Conservation (phyloP, 2,329 filamentous ascomycete species). For the Penicillium thymicola region DNA sequence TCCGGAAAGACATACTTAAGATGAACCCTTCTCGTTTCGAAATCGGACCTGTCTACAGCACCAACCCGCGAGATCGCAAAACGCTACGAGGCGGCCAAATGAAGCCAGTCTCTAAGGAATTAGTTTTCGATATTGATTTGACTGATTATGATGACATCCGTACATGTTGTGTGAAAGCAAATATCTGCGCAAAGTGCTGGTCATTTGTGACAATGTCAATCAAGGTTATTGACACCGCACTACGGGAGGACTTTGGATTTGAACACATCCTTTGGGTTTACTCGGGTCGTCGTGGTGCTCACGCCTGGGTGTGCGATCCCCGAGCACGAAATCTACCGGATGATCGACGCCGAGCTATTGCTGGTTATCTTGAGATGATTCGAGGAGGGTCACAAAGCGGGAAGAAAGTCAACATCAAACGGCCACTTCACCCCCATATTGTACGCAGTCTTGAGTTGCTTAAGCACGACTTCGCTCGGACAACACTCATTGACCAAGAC, state of each 20-base stretch:
- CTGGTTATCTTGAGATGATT: constrained; percentile 86
- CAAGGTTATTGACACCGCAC: constrained; percentile 80
- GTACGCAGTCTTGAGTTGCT: constrained; percentile 81
- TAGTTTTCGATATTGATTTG: constrained; percentile 99
- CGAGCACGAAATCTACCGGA: constrained; percentile 82
- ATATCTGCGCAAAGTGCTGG: constrained; percentile 94
- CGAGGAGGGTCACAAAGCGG: constrained; percentile 80
- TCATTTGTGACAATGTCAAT: constrained; percentile 97
- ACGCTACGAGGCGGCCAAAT: constrained; percentile 74
- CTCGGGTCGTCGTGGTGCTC: constrained; percentile 89
- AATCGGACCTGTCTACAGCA: constrained; percentile 94
- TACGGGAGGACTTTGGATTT: constrained; percentile 94
- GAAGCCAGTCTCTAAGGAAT: constrained; percentile 82
- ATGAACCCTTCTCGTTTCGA: constrained; percentile 93
- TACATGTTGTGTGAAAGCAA: constrained; percentile 90
- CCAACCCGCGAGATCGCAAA: constrained; percentile 92
- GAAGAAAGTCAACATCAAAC: constrained; percentile 78
- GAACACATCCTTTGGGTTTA: constrained; percentile 98
- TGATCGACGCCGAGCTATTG: constrained; percentile 76
- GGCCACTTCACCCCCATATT: constrained; percentile 87
- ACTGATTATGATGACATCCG: constrained; percentile 97
- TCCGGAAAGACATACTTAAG: constrained; percentile 86
- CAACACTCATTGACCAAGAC: constrained; percentile 80
- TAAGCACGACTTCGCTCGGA: constrained; percentile 76
- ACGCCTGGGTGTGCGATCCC: constrained; percentile 97